Base-by-base conservation (phyloP, 805 yeast genomes). In the Hanseniaspora valbyensis region DNA sequence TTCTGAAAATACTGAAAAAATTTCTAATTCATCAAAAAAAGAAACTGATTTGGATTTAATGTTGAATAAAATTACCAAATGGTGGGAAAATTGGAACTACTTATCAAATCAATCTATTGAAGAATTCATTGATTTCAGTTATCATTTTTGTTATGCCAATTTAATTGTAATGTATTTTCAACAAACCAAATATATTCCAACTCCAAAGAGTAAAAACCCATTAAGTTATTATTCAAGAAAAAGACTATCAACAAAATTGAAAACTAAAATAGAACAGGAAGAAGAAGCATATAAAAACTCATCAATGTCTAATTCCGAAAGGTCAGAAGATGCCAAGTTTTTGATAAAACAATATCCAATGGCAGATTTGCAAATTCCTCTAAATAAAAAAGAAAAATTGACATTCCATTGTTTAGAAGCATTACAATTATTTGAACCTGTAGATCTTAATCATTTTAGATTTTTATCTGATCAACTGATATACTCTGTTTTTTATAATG, bases 91-190 rank as follows among this genome's bases (percentile, higher is more conserved):
- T 59, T 83, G 90, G 90, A 76, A 73, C 40, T 76, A 77, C 56
- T 63, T 83, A 24, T 77, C 82, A 61, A 74, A 75, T 44, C 88
- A 82, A 61, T 83, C 87, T 1, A 76, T 81, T 1, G 70, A 80
- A 44, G 89, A 84, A 59, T 83, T 83, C 63, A 81, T 82, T 2
- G 88, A 80, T 58, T 73, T 81, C 52, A 79, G 81, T 43, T 81
- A 78, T 60, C 77, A 81, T 60, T 80, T 79, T 55, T 75, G 80
- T 45, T 70, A 73, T 51, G 66, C 80, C 42, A 65, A 77, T 53
- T 71, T 81, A 2, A 60, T 69, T 34, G 72, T 71, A 42, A 54
- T 56, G 22, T 57, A 59, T 57, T 56, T 50, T 30, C 60, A 58
- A 46, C 55, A 54, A 28, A 41, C 49, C 14, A 44, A 29, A 19